Conservation (phyloP, 805 yeast genomes). For the Hermanozyma aechmeae region DNA sequence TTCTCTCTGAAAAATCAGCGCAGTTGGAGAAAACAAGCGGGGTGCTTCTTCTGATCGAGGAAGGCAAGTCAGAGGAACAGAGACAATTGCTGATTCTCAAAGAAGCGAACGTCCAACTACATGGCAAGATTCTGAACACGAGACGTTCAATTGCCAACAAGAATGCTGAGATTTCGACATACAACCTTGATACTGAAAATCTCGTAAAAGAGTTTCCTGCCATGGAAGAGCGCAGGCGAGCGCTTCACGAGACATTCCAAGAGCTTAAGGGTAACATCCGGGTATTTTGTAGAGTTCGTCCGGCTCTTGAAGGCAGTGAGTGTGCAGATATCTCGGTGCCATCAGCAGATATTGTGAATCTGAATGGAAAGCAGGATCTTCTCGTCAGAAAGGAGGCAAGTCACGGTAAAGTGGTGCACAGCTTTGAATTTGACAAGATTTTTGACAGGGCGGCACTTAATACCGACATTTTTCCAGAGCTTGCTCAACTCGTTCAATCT, state of each 20-base stretch:
- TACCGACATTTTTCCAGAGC: slow-evolving; percentile 65
- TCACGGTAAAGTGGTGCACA: slow-evolving; percentile 10
- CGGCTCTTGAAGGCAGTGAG: no score
- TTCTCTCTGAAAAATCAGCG: no score
- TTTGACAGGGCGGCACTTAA: slow-evolving; percentile 51
- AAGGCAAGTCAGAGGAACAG: no score
- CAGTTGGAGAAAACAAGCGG: no score
- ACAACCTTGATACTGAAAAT: no score
- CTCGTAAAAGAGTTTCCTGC: no score
- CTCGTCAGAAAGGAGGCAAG: slow-evolving; percentile 14
- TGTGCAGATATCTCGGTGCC: no score
- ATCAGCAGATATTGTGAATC: no score
- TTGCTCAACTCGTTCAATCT: slow-evolving; percentile 72
- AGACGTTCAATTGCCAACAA: not conserved
- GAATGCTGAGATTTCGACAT: not conserved
- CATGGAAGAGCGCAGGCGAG: slow-evolving; percentile 51
- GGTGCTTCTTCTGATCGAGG: no score
- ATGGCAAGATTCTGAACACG: not conserved
- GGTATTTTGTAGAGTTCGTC: slow-evolving; percentile 82
- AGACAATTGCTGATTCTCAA: no score
- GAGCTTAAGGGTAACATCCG: slow-evolving; percentile 88
- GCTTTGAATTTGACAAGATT: slow-evolving; percentile 70
- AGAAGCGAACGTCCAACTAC: no score
- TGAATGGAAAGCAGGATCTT: slow-evolving; percentile 26
- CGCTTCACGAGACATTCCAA: slow-evolving; percentile 65